Conservation (phyloP, 768 basidiomycete genomes). For the Hemileccinum impolitum region DNA sequence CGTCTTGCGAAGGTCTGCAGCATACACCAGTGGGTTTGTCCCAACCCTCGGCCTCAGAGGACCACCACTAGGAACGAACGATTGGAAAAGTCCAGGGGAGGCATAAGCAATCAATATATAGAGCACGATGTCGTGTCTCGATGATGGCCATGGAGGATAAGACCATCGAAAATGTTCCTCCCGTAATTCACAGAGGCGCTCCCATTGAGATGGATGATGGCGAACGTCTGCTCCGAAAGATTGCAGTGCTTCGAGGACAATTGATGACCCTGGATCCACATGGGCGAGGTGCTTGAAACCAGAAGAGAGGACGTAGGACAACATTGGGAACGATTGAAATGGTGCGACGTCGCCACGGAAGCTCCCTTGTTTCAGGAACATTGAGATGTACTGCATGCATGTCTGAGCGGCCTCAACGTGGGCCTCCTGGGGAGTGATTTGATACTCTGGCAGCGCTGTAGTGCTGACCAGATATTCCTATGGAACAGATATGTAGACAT, state of each 20-base stretch:
- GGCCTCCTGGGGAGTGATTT: background rate
- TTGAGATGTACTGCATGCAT: background rate
- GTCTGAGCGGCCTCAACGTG: background rate
- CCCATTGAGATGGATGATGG: background rate
- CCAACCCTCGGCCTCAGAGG: background rate
- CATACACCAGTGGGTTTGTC: slow-evolving; percentile 12
- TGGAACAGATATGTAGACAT: background rate
- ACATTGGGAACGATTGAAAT: background rate
- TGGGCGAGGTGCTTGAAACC: slow-evolving; percentile 1
- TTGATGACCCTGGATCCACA: background rate
- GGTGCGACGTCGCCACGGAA: no score
- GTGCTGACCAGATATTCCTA: slow-evolving; percentile 3
- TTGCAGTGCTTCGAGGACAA: background rate
- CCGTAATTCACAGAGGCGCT: background rate
- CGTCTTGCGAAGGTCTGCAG: background rate
- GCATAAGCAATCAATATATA: slow-evolving; percentile 3
- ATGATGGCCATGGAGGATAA: slow-evolving; percentile 3
- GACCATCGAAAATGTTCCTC: background rate
- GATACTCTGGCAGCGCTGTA: background rate
- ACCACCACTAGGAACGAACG: background rate
- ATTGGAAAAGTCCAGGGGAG: background rate
- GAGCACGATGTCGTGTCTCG: background rate
- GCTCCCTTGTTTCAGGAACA: background rate
- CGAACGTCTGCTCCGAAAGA: background rate
- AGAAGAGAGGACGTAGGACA: background rate